phyloP scores from a whole-genome alignment of 805 yeast species.

The Wickerhamomyces bovis region DNA sequence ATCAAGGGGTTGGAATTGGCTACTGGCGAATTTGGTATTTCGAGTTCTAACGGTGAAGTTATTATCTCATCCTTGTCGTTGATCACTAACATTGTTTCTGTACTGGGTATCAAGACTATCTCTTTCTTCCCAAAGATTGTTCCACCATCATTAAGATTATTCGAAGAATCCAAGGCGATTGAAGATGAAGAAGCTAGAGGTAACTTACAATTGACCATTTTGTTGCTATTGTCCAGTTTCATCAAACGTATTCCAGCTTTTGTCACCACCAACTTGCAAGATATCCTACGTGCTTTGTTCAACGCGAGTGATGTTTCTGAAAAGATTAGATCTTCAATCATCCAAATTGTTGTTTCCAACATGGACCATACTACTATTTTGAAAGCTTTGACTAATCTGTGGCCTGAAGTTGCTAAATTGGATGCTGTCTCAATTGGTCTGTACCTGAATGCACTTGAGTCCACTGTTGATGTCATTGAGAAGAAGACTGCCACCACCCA shows the following conservation, averaged over 20 bases:
- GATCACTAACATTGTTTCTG: slow-evolving; percentile 61
- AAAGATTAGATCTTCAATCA: slow-evolving; percentile 52
- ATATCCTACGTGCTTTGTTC: slow-evolving; percentile 54
- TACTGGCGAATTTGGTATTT: slow-evolving; percentile 48
- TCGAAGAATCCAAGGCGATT: slow-evolving; percentile 30
- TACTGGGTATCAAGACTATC: slow-evolving; percentile 79
- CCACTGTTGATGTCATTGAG: slow-evolving; percentile 58
- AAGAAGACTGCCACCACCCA: slow-evolving; percentile 72
- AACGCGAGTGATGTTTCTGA: slow-evolving; percentile 53
- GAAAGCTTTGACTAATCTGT: slow-evolving; percentile 53
- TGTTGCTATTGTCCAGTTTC: slow-evolving; percentile 67
- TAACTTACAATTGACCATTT: slow-evolving; percentile 58
- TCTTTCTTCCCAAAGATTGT: slow-evolving; percentile 82
- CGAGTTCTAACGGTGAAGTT: slow-evolving; percentile 50
- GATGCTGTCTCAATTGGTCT: slow-evolving; percentile 55
- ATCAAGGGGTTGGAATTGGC: slow-evolving; percentile 44
- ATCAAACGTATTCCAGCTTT: slow-evolving; percentile 84
- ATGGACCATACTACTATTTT: slow-evolving; percentile 62
- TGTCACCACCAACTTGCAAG: slow-evolving; percentile 60
- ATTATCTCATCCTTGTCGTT: slow-evolving; percentile 69
- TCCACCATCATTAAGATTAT: slow-evolving; percentile 62
- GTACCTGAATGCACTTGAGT: slow-evolving; percentile 60
- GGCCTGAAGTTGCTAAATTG: slow-evolving; percentile 41
- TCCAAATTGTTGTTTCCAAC: slow-evolving; percentile 56
- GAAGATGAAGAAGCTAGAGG: slow-evolving; percentile 25